Percentiles rank a stretch among this genome's conserved stretches.
phyloP scores from a whole-genome alignment of 225 moss, liverwort and hornwort genomes.

The Rhytidiadelphus loreus region DNA sequence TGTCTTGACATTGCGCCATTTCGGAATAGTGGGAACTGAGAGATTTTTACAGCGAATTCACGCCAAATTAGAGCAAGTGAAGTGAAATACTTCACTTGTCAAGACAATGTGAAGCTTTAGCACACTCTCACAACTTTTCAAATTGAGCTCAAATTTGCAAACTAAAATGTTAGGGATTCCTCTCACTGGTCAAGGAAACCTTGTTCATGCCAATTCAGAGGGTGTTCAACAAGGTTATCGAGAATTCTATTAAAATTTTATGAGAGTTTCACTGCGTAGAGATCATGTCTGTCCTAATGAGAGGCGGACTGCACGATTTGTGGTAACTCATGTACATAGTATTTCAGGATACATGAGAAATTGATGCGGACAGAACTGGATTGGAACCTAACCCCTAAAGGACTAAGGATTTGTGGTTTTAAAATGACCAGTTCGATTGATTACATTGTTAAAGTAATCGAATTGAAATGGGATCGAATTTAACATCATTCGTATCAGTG shows the following conservation, averaged over 20 bases:
- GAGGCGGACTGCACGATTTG: not conserved
- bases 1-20: too few species aligned
- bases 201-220: not conserved
- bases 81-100: not conserved
- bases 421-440: not conserved
- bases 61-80: not conserved
- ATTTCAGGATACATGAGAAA: not conserved
- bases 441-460: not conserved
- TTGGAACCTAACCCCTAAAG: not conserved
- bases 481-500: not conserved
- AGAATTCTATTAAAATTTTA: not conserved
- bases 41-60: not conserved
- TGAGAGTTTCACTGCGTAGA: not conserved
- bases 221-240: not conserved
- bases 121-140: not conserved
- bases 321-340: not conserved
- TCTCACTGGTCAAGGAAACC: not conserved
- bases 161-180: not conserved
- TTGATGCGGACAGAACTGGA: not conserved
- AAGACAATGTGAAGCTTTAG: not conserved
- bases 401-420: not conserved
- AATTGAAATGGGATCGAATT: not conserved
- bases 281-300: not conserved
- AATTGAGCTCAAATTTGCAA: not conserved
- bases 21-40: not conserved